Conservation (phyloP, 805 yeast species). For the Lachancea cidri region DNA sequence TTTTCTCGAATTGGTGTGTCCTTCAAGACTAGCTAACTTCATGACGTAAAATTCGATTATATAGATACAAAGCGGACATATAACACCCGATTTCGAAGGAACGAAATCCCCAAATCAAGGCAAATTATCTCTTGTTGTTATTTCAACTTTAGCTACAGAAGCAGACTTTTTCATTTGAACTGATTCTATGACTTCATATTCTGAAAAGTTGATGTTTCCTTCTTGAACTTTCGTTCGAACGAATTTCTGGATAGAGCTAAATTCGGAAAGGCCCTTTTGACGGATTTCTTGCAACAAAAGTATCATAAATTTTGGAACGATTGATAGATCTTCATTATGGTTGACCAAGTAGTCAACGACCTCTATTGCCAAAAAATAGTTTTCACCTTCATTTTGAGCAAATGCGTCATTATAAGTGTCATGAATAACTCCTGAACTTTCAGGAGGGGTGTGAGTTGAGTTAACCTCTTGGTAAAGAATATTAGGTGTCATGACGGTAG, state of each 20-base stretch:
- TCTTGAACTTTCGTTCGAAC: constrained; percentile 13
- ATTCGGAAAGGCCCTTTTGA: constrained; percentile 10
- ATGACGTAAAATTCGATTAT: background rate
- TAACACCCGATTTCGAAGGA: background rate
- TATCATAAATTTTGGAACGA: constrained; percentile 65
- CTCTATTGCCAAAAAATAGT: constrained; percentile 85
- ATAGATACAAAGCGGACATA: constrained; percentile 3
- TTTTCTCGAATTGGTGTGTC: no score
- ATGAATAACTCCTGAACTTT: constrained; percentile 14
- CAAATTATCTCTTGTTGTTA: constrained; percentile 9
- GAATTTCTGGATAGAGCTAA: constrained; percentile 17
- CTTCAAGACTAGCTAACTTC: background rate
- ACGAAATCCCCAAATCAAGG: background rate
- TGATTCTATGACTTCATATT: constrained; percentile 22
- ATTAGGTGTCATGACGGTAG: constrained; percentile 94
- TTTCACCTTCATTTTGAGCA: constrained; percentile 51
- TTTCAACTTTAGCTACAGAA: constrained; percentile 20
- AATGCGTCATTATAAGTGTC: constrained; percentile 35
- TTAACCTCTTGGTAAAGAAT: constrained; percentile 58
- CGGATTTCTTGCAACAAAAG: constrained; percentile 40
- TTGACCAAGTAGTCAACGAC: constrained; percentile 81
- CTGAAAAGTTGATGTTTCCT: constrained; percentile 21
- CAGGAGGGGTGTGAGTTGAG: constrained; percentile 25
- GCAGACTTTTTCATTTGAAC: constrained; percentile 24
- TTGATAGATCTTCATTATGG: constrained; percentile 69